A percentile compares a stretch with the other conserved stretches of the same genome.
phyloP scores from a whole-genome alignment of 2,329 filamentous ascomycete species.

The Fusarium subtropicale region DNA sequence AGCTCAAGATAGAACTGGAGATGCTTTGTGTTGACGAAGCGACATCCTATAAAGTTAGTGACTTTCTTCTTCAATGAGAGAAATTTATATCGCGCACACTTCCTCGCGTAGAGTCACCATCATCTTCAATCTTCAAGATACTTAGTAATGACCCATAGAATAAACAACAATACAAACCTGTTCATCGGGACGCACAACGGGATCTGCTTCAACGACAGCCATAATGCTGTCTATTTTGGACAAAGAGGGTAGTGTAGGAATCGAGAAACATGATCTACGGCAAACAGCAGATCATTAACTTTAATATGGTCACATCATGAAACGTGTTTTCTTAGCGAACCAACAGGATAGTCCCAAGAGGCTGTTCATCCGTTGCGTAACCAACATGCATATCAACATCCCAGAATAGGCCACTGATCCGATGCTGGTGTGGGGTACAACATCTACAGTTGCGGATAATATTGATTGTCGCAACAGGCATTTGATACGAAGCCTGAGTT shows the following conservation, averaged over 20 bases:
- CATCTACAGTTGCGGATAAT: neutral
- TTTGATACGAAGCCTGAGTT: neutral
- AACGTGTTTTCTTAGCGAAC: neutral
- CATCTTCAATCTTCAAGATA: rapidly evolving
- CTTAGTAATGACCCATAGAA: rapidly evolving
- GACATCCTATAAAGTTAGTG: neutral
- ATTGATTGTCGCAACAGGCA: neutral
- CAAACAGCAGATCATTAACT: neutral
- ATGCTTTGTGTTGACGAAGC: slow-evolving; percentile 21
- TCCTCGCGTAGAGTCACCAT: neutral
- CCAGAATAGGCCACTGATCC: neutral
- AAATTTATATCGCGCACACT: neutral
- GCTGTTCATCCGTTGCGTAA: neutral
- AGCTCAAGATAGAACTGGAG: slow-evolving; percentile 16
- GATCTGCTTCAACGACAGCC: neutral
- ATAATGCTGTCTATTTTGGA: neutral
- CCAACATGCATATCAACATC: neutral
- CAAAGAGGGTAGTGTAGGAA: neutral
- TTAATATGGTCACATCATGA: neutral
- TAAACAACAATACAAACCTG: neutral
- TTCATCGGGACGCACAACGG: neutral
- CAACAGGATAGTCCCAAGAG: neutral
- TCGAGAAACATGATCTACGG: no score
- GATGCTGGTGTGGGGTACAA: neutral
- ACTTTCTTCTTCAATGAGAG: rapidly evolving